Evolutionary conservation across 352 stramenopile genomes (phyloP).

Genomic region (Phytophthora citrophthora): DNA sequence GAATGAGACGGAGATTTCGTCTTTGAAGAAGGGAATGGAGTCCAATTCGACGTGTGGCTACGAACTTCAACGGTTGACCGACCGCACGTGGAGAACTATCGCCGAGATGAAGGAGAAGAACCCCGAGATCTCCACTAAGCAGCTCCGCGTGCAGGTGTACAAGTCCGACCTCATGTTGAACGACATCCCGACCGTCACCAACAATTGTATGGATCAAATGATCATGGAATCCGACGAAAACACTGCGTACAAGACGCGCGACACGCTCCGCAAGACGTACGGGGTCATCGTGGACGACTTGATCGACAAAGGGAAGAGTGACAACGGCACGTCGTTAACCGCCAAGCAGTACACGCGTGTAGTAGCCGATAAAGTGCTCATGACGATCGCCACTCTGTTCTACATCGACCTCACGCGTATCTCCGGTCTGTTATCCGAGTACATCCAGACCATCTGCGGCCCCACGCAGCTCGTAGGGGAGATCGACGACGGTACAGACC

Average conservation of each 20-base stretch:
- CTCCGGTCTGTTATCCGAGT: conserved; percentile 35
- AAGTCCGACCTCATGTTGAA: conserved; percentile 38
- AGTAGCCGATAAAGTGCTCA: conserved; percentile 33
- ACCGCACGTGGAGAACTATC: conserved; percentile 38
- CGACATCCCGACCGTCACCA: conserved; percentile 39
- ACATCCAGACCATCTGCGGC: conserved; percentile 39
- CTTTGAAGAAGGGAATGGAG: conserved; percentile 37
- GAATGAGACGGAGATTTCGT: conserved; percentile 44
- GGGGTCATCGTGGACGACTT: conserved; percentile 40
- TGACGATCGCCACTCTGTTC: conserved; percentile 36
- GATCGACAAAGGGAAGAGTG: conserved; percentile 31
- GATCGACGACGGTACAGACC: conserved; percentile 51
- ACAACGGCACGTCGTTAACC: conserved; percentile 39
- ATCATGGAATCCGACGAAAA: conserved; percentile 33
- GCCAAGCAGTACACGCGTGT: conserved; percentile 40
- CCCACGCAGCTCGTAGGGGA: conserved; percentile 40
- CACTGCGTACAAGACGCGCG: conserved; percentile 38
- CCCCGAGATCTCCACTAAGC: conserved; percentile 16
- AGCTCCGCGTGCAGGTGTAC: conserved; percentile 30
- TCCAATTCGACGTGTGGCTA: conserved; percentile 44
- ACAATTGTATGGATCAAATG: conserved; percentile 47
- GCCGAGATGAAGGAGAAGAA: conserved; percentile 32
- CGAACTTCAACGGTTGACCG: conserved; percentile 40
- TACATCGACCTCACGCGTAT: conserved; percentile 43
- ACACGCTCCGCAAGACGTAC: conserved; percentile 38